Percentiles rank a stretch among this genome's conserved stretches.
Conservation (phyloP, 148 eudicot species). For the Rhododendron mucronatum region DNA sequence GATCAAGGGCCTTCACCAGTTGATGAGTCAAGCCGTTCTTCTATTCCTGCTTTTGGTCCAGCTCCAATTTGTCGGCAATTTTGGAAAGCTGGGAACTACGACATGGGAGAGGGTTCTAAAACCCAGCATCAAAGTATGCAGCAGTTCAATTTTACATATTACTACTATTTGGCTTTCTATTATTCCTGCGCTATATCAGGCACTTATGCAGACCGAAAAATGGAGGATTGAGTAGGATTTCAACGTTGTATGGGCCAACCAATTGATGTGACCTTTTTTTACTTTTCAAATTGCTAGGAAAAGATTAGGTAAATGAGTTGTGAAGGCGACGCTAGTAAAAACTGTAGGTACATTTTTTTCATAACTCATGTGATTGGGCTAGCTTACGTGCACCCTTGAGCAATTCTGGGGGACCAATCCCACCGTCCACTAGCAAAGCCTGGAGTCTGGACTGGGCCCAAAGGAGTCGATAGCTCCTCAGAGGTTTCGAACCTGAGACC, state of each 20-base stretch:
- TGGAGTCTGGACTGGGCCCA: no score
- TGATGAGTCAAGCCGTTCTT: conserved; percentile 39
- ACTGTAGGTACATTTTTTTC: neutral
- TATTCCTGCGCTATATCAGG: neutral
- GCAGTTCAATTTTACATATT: neutral
- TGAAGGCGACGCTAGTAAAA: neutral
- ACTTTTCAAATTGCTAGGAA: neutral
- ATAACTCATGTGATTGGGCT: no score
- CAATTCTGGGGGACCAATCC: no score
- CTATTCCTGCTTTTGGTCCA: conserved; percentile 35
- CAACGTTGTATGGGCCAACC: neutral
- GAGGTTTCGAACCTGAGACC: no score
- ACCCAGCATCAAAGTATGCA: conserved; percentile 38
- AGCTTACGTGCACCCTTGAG: no score
- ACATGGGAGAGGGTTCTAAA: conserved; percentile 26
- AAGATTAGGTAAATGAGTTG: neutral
- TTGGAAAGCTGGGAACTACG: conserved; percentile 73
- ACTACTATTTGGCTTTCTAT: neutral
- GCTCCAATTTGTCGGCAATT: conserved; percentile 71
- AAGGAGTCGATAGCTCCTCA: no score
- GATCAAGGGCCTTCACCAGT: conserved; percentile 25
- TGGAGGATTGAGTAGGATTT: neutral
- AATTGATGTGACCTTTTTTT: neutral
- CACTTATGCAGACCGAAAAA: neutral
- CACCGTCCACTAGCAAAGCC: no score